phyloP scores from a whole-genome alignment of 108 stramenopile genomes.

The Skeletonema marinoi region DNA sequence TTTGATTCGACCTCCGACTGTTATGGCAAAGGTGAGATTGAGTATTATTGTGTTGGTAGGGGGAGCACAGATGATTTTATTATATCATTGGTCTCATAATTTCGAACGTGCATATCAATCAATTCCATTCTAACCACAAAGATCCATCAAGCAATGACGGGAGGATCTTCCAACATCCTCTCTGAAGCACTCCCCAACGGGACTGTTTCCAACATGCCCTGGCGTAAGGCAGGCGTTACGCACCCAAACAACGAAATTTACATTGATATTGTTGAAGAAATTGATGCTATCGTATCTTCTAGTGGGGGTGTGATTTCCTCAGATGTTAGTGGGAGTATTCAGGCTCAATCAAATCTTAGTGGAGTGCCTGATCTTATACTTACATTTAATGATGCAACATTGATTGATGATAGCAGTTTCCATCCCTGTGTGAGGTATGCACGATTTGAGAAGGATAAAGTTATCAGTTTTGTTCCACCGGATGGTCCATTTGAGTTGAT shows the following conservation, averaged over 20 bases:
- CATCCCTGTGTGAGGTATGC: slow-evolving; percentile 98
- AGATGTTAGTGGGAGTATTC: slow-evolving; percentile 92
- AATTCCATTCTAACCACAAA: background rate
- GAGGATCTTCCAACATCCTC: slow-evolving; percentile 55
- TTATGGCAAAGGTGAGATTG: slow-evolving; percentile 78
- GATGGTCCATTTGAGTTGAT: slow-evolving; percentile 98
- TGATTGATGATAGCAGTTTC: slow-evolving; percentile 97
- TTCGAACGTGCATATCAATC: background rate
- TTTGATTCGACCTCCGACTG: slow-evolving; percentile 93
- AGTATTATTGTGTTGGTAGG: background rate
- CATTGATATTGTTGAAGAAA: slow-evolving; percentile 96
- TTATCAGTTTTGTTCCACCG: slow-evolving; percentile 97
- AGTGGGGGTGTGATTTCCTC: slow-evolving; percentile 87
- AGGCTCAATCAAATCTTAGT: slow-evolving; percentile 89
- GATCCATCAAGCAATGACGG: slow-evolving; percentile 61
- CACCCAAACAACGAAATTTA: slow-evolving; percentile 98
- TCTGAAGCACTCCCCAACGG: slow-evolving; percentile 86
- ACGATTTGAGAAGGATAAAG: slow-evolving; percentile 90
- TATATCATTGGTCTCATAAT: too few species aligned
- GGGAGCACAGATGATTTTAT: too few species aligned
- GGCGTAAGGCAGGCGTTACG: slow-evolving; percentile 92
- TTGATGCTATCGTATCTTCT: slow-evolving; percentile 91
- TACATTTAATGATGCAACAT: slow-evolving; percentile 83
- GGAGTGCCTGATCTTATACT: slow-evolving; percentile 96
- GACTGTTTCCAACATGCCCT: slow-evolving; percentile 97